Percentiles rank a stretch among this genome's conserved stretches.
phyloP scores from a whole-genome alignment of 768 basidiomycete genomes.

The Leccinum ochraceum region DNA sequence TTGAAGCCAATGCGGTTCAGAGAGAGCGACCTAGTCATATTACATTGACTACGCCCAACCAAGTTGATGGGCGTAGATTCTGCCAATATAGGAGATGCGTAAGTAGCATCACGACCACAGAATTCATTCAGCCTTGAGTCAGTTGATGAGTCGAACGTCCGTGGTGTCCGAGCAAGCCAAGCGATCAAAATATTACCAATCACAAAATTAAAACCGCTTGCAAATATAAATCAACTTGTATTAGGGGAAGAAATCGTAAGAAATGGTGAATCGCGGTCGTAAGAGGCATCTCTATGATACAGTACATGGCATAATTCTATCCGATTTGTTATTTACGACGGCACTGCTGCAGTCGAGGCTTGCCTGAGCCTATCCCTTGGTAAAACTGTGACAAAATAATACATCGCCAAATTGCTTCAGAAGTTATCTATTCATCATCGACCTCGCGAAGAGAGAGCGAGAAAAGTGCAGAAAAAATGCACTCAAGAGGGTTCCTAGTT shows the following conservation, averaged over 20 bases:
- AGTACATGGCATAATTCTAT: slow-evolving; percentile 21
- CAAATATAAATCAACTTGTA: slow-evolving; percentile 4
- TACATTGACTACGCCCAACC: background rate
- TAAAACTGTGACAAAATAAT: slow-evolving; percentile 23
- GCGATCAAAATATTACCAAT: background rate
- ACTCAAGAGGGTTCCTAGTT: slow-evolving; percentile 39
- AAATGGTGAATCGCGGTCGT: slow-evolving; percentile 11
- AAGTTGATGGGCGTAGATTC: background rate
- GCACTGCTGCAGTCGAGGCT: slow-evolving; percentile 18
- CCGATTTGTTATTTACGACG: slow-evolving; percentile 5
- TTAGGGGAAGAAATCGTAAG: slow-evolving; percentile 1
- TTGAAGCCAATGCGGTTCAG: background rate
- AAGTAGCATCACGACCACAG: background rate
- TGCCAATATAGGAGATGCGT: background rate
- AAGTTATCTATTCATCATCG: slow-evolving; percentile 11
- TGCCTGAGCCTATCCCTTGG: slow-evolving; percentile 19
- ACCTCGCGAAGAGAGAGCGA: slow-evolving; percentile 5
- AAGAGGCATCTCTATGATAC: slow-evolving; percentile 19
- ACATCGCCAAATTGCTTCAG: slow-evolving; percentile 19
- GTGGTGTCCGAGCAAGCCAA: slow-evolving; percentile 7
- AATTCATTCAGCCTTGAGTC: background rate
- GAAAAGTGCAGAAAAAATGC: background rate
- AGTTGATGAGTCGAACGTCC: background rate
- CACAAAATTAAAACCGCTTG: background rate
- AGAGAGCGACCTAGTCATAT: background rate